Conservation (phyloP, 2,329 filamentous ascomycete species). For the Huntiella bhutanensis region DNA sequence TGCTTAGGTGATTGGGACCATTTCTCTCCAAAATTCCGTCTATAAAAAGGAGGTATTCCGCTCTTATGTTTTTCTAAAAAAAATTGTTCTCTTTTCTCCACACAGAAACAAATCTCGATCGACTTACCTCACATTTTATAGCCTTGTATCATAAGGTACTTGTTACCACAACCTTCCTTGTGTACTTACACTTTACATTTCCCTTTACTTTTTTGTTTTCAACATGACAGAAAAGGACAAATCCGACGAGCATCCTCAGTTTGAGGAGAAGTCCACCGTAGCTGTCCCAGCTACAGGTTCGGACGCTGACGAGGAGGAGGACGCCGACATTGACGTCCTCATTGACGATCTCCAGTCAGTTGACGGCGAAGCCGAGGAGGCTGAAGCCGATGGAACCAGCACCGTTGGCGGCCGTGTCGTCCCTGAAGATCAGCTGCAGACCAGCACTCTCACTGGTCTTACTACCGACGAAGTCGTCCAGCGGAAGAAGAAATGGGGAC, state of each 20-base stretch:
- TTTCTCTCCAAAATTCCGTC: too few relatives aligned
- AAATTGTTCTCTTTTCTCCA: too few relatives aligned
- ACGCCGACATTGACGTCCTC: constrained; percentile 68
- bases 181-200: too few relatives aligned
- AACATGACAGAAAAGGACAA: too few relatives aligned
- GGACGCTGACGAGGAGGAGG: constrained; percentile 43
- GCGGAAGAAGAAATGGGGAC: constrained; percentile 51
- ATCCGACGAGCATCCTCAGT: constrained; percentile 35
- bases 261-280: constrained; percentile 36
- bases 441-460: constrained; percentile 49
- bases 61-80: too few relatives aligned
- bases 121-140: too few relatives aligned
- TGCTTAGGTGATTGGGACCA: too few relatives aligned
- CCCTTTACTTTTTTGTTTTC: too few relatives aligned
- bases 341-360: constrained; percentile 75
- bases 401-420: constrained; percentile 37
- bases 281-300: constrained; percentile 20
- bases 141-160: too few relatives aligned
- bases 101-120: too few relatives aligned
- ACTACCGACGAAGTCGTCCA: constrained; percentile 47
- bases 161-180: too few relatives aligned
- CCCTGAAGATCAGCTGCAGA: constrained; percentile 60
- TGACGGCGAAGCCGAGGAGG: constrained; percentile 50
- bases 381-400: constrained; percentile 36
- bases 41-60: too few relatives aligned